phyloP scores from a whole-genome alignment of 2,329 filamentous ascomycete genomes.

The Neopestalotiopsis clavispora region DNA sequence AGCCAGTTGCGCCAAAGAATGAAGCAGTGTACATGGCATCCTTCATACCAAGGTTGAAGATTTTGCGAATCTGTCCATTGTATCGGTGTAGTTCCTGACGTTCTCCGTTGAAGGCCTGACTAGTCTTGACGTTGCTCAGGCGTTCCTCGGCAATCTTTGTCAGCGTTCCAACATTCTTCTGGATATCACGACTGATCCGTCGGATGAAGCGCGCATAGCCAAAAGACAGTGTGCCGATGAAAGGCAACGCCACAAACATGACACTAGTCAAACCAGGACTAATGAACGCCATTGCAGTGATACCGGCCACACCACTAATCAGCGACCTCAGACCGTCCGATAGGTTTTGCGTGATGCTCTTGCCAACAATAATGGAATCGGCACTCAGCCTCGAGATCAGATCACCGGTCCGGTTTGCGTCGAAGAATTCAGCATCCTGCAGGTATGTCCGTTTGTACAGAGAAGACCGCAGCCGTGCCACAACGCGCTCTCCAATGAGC shows the following conservation, averaged over 20 bases:
- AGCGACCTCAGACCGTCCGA: constrained; percentile 92
- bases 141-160: constrained; percentile 98
- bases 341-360: constrained; percentile 96
- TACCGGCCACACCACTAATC: constrained; percentile 88
- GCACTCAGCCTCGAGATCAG: constrained; percentile 94
- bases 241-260: constrained; percentile 85
- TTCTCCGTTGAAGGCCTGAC: constrained; percentile 94
- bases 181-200: constrained; percentile 88
- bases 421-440: constrained; percentile 99
- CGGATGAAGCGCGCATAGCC: constrained; percentile 90
- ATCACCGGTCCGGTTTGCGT: constrained; percentile 95
- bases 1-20: constrained; percentile 86
- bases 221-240: constrained; percentile 87
- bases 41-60: constrained; percentile 84
- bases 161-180: constrained; percentile 88
- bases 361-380: constrained; percentile 97
- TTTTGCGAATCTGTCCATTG: constrained; percentile 88
- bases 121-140: constrained; percentile 95
- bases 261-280: constrained; percentile 89
- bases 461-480: constrained; percentile 84
- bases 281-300: constrained; percentile 94
- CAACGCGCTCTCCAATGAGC: constrained; percentile 93
- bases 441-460: constrained; percentile 91
- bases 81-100: constrained; percentile 89
- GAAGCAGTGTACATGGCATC: constrained; percentile 89